A percentile compares a stretch with the other conserved stretches of the same genome.
Conservation (phyloP, 345 rosid genomes). For the Toxicodendron radicans region DNA sequence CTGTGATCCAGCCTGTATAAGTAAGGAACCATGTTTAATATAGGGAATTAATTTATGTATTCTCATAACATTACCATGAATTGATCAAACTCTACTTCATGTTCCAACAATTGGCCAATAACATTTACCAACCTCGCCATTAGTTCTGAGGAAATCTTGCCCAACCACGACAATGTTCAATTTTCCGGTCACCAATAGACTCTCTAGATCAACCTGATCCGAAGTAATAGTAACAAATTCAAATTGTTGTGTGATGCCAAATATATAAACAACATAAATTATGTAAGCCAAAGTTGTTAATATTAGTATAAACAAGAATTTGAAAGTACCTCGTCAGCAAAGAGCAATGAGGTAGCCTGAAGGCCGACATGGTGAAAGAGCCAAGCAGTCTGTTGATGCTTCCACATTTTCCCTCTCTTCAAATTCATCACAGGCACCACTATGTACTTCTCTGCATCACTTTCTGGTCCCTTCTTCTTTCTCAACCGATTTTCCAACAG, state of each 20-base stretch:
- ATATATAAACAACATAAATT: not conserved
- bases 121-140: constrained; percentile 40
- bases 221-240: not conserved
- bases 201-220: constrained; percentile 63
- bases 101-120: not conserved
- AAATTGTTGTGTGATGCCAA: not conserved
- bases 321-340: constrained; percentile 58
- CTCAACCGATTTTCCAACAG: constrained; percentile 41
- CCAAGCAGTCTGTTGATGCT: constrained; percentile 62
- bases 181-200: constrained; percentile 51
- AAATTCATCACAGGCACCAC: constrained; percentile 60
- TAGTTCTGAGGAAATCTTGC: constrained; percentile 50
- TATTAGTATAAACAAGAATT: not conserved
- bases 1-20: constrained; percentile 44
- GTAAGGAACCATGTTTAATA: not conserved
- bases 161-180: constrained; percentile 54
- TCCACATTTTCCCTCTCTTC: constrained; percentile 59
- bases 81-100: not conserved
- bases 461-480: constrained; percentile 34
- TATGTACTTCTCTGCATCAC: constrained; percentile 20
- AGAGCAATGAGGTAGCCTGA: constrained; percentile 53
- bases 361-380: constrained; percentile 60
- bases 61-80: not conserved
- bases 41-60: not conserved
- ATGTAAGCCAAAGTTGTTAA: not conserved